Base-by-base conservation (phyloP, 495 filamentous ascomycete species). In the Alectoria sarmentosa region DNA sequence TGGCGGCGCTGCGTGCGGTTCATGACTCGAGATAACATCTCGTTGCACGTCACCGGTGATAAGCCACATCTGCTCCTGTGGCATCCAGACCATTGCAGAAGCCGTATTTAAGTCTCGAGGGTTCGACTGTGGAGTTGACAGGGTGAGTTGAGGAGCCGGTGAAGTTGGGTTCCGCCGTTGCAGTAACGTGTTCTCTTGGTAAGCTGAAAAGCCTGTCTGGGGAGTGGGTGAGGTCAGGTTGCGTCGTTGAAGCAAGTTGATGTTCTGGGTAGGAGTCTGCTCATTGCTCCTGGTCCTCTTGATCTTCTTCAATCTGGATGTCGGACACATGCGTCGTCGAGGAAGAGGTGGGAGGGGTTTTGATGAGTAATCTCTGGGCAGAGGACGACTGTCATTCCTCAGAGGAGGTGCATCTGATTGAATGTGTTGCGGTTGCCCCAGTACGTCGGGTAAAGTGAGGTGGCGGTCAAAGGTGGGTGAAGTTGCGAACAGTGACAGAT, bases 61-160 rank as follows among this genome's bases (percentile, higher is more conserved):
- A 37, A 72, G 63, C 70, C 70, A 72, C 70, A 70, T 72, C 58
- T 72, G 68, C 61, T 70, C 70, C 10, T 72, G 68, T 38, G 68
- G 65, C 65, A 72, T 67, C 70, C 70, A 72, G 30, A 65, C 59
- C 68, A 72, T 69, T 36, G 63, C 61, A 14, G 70, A 70, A 36
- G 66, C 63, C 42, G 67, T 37, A 37, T 32, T 58, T 38, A 52
- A 39, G 23, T 42, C 26, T 36, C 59, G 44, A 44, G 57, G n/a
- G 57, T 37, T 54, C 14, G 65, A 65, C n/a, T 57, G 59, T 65
- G 68, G 65, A 39, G 68, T 42, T 23, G 70, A 65, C 26, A 69
- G 36, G 8, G 61, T 69, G 34, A 69, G 66, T 28, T 62, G 63
- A 6, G 52, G 52, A 62, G 70, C 67, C 30, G 66, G 41, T 23